Evolutionary conservation across 2,329 filamentous ascomycete genomes (phyloP).

Genomic region (Tolypocladium paradoxum): DNA sequence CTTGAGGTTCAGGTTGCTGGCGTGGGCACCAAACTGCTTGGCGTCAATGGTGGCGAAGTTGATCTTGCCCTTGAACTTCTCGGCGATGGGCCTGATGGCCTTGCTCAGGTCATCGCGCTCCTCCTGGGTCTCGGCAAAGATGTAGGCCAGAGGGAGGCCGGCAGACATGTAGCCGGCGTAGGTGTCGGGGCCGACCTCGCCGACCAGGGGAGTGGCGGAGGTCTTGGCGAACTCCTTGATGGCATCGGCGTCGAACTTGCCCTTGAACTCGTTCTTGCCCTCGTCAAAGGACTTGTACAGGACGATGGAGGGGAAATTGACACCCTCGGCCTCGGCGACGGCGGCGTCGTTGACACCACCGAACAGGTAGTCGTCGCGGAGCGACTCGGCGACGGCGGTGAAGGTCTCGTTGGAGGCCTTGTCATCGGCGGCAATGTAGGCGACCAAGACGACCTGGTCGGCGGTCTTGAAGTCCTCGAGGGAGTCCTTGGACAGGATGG

Average conservation of each 20-base stretch:
- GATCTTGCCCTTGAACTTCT: slow-evolving; percentile 86
- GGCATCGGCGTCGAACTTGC: slow-evolving; percentile 70
- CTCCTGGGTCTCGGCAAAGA: slow-evolving; percentile 87
- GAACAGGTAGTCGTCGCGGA: slow-evolving; percentile 89
- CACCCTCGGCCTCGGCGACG: slow-evolving; percentile 81
- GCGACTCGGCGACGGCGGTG: slow-evolving; percentile 57
- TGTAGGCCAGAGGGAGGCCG: slow-evolving; percentile 88
- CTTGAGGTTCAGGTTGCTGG: slow-evolving; percentile 93
- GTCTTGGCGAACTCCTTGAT: slow-evolving; percentile 79
- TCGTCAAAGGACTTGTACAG: slow-evolving; percentile 98
- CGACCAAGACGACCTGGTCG: slow-evolving; percentile 92
- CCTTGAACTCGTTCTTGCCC: slow-evolving; percentile 72
- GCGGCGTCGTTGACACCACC: slow-evolving; percentile 74
- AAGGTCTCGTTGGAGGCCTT: slow-evolving; percentile 85
- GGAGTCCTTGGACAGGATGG: slow-evolving; percentile 66
- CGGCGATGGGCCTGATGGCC: slow-evolving; percentile 72
- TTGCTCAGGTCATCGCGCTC: slow-evolving; percentile 73
- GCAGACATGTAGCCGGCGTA: slow-evolving; percentile 92
- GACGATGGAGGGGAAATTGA: slow-evolving; percentile 76
- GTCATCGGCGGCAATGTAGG: slow-evolving; percentile 70
- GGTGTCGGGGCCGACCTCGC: slow-evolving; percentile 93
- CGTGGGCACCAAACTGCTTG: slow-evolving; percentile 86
- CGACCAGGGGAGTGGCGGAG: slow-evolving; percentile 78
- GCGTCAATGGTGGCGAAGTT: slow-evolving; percentile 99
- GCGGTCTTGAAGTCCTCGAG: slow-evolving; percentile 94